Evolutionary conservation across 2,329 filamentous ascomycete genomes (phyloP), one percentile per base, ranked within the genome.

Genomic region (Xylaria sp.): DNA sequence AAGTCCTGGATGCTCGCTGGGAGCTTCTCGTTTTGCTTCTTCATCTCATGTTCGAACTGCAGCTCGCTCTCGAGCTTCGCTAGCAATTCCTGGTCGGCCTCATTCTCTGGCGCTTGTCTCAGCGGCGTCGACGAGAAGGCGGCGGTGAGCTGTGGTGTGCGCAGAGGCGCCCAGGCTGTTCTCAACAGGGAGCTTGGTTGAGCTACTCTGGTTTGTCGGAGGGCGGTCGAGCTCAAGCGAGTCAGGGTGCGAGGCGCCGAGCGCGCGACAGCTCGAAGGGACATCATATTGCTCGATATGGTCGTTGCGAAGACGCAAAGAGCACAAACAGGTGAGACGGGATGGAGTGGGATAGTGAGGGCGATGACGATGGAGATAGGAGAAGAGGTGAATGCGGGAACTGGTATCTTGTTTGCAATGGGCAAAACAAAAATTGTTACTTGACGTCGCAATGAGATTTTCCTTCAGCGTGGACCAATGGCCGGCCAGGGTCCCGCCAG

Each of bases 41-140:
- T 89, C 78, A 93, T 88, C 73, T 93, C 89, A 72, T 87, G 86
- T 84, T 98, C 95, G 74, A 96, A 88, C 76, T 87, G 81, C 68
- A 96, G 83, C 81, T 97, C 93, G 74, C 87, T 89, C 68, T 91
- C 87, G 51, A 99, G 86, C 85, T 98, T 98, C 62, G 88, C 87
- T 40, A 88, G 85, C 55, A 99, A 88, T 79, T 97, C 92, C 68
- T 89, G 83, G 73, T 96, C 91, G 65, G 85, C 86, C 75, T 86
- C 83, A 49, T 73, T 74, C 41, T 74, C 70, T 17, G 78, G 68
- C 4, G 79, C 76, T 58, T 76, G 75, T 66, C 82, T 79, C 64
- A 81, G 67, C 23, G 75, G 65, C 1, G 80, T 78, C 17, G 81
- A 82, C 27, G 83, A 85, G 72, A 85, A 86, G 53, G 79, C 75